Percentiles rank a stretch among this genome's conserved stretches.
Conservation (phyloP, 306 rosid species). For the Dryas octopetala region DNA sequence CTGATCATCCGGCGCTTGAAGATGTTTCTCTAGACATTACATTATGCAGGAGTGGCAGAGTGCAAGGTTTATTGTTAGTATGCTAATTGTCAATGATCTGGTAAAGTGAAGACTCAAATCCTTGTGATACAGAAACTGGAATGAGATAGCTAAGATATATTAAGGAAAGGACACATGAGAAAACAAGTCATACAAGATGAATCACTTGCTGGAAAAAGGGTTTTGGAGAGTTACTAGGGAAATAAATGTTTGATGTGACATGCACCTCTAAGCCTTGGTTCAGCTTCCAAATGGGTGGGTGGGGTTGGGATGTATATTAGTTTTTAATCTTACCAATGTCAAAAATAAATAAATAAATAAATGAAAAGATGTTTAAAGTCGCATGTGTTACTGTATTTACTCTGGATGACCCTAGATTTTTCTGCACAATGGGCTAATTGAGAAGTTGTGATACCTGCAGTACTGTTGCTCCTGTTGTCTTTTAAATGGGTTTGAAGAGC, state of each 20-base stretch:
- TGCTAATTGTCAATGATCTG: not conserved
- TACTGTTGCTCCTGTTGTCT: conserved; percentile 6
- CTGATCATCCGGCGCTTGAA: not conserved
- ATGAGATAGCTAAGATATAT: not conserved
- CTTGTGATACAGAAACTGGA: conserved; percentile 10
- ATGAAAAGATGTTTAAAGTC: not conserved
- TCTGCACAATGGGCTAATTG: conserved; percentile 9
- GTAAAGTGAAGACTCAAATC: not conserved
- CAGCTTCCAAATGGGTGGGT: conserved; percentile 11
- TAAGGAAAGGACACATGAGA: not conserved
- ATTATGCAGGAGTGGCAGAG: conserved; percentile 1
- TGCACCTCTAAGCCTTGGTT: not conserved
- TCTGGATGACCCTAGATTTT: not conserved
- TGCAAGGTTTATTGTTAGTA: not conserved
- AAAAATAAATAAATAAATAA: not conserved
- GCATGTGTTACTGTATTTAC: not conserved
- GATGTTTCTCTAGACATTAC: conserved; percentile 4
- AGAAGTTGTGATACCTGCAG: conserved; percentile 16
- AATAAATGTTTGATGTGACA: not conserved
- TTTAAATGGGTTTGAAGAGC: conserved; percentile 2
- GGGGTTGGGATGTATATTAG: not conserved
- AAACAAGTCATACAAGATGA: not conserved
- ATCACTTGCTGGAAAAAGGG: not conserved
- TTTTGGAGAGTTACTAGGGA: not conserved
- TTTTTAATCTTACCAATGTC: not conserved